phyloP scores from a whole-genome alignment of 768 basidiomycete genomes.

The Lepiota subincarnata region DNA sequence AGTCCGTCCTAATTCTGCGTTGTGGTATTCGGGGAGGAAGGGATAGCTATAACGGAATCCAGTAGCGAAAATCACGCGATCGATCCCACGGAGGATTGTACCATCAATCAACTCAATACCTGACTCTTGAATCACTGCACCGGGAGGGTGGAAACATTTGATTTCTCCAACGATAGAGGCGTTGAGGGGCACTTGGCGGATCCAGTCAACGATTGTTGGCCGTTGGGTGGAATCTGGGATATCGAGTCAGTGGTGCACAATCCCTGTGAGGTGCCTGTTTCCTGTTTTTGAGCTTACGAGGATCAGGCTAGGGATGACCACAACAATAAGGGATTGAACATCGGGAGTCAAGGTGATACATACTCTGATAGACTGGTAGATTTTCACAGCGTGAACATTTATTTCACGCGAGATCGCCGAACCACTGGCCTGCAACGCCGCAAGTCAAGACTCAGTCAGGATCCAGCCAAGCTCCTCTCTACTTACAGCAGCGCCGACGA shows the following conservation, averaged over 20 bases:
- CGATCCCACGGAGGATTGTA: conserved; percentile 31
- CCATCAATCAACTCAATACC: conserved; percentile 34
- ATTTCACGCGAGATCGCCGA: conserved; percentile 34
- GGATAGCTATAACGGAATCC: conserved; percentile 44
- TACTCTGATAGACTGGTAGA: conserved; percentile 29
- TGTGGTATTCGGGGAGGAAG: conserved; percentile 39
- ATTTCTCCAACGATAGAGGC: conserved; percentile 38
- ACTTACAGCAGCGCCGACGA: conserved; percentile 39
- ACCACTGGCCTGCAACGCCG: conserved; percentile 26
- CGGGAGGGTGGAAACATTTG: conserved; percentile 28
- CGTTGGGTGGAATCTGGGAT: conserved; percentile 12
- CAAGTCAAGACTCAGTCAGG: neutral
- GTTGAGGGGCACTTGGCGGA: conserved; percentile 26
- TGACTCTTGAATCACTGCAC: conserved; percentile 19
- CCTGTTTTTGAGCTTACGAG: conserved; percentile 1
- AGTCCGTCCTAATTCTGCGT: conserved; percentile 20
- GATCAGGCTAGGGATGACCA: neutral
- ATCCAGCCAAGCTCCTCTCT: too few species aligned
- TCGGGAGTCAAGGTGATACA: neutral
- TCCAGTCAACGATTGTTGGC: conserved; percentile 14
- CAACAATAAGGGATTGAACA: neutral
- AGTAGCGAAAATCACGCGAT: conserved; percentile 34
- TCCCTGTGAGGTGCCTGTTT: neutral
- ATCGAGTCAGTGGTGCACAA: neutral
- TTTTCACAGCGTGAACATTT: conserved; percentile 24